Conservation (phyloP, 495 filamentous ascomycete species). For the Annulohypoxylon bovei region DNA sequence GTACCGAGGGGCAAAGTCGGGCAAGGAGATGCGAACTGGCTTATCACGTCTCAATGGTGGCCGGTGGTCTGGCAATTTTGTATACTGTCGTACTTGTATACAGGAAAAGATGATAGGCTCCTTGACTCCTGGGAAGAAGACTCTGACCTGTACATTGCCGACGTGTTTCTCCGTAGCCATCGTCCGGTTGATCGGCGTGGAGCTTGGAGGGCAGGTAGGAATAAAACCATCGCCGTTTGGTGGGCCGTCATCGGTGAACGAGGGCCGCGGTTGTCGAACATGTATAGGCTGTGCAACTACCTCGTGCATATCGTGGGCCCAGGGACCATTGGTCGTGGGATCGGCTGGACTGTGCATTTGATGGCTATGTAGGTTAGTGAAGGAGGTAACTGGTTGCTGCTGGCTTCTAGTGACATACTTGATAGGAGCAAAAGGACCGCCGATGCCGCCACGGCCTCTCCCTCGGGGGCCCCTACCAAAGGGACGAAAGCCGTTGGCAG, state of each 20-base stretch:
- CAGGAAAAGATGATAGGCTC: constrained; percentile 73
- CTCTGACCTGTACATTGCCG: constrained; percentile 84
- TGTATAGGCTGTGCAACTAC: constrained; percentile 65
- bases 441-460: constrained; percentile 57
- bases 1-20: constrained; percentile 78
- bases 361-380: constrained; percentile 52
- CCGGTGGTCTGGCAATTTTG: constrained; percentile 91
- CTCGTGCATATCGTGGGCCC: constrained; percentile 97
- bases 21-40: constrained; percentile 92
- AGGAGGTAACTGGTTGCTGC: constrained; percentile 10
- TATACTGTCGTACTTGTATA: constrained; percentile 84
- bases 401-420: constrained; percentile 58
- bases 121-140: constrained; percentile 79
- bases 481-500: constrained; percentile 78
- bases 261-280: constrained; percentile 49
- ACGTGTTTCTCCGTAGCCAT: constrained; percentile 67
- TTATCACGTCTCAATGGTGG: constrained; percentile 96
- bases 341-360: constrained; percentile 60
- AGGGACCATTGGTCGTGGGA: constrained; percentile 73
- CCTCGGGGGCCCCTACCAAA: constrained; percentile 70
- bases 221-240: constrained; percentile 59
- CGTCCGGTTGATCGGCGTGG: constrained; percentile 64
- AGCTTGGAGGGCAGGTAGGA: constrained; percentile 53
- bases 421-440: constrained; percentile 65
- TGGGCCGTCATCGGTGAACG: constrained; percentile 52